Base-by-base conservation (phyloP, 176 grass and related monocot species). In the Aegilops umbellulata region DNA sequence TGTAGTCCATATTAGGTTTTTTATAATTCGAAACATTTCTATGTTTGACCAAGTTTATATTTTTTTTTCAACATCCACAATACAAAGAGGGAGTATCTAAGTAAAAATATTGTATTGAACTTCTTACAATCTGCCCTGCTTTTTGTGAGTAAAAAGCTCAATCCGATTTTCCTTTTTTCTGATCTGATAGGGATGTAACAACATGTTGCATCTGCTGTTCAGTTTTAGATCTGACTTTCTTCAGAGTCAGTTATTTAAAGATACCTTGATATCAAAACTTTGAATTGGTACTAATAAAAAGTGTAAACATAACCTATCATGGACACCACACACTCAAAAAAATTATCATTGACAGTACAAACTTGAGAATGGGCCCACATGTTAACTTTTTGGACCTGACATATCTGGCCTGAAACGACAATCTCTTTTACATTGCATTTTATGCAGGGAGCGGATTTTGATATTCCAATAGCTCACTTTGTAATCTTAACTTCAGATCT, bases 201-300 rank as follows among this genome's bases (percentile, higher is more conserved):
- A 85, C n/a, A 55, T 67, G 2, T 32, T 25, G 42, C n/a, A 69
- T 70, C 17, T 11, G 11, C 25, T 24, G 39, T n/a, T 86, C 57
- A 1, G 16, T 23, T 49, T 69, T 53, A 44, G 41, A 81, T n/a
- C 25, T 53, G 6, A 35, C 8, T 55, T 82, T 71, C 55, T 58
- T 71, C 66, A 60, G 3, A 61, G 38, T 41, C n/a, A 80, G 17
- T 72, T 57, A 26, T 69, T 72, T 22, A 13, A 35, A 71, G n/a
- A 79, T 25, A 78, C 15, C 14, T 60, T 60, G 24, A 83, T 82
- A 36, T 55, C n/a, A 14, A 68, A 81, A 82, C 30, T 38, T 58
- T 2, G 9, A 70, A 38, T 22, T 83, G 31, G 32, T 72, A 71
- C 32, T 60, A 34, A 51, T 60, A 19, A 83, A 44, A 11, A 39